Conservation (phyloP, 768 basidiomycete species). For the Xerocomellus intermedius region DNA sequence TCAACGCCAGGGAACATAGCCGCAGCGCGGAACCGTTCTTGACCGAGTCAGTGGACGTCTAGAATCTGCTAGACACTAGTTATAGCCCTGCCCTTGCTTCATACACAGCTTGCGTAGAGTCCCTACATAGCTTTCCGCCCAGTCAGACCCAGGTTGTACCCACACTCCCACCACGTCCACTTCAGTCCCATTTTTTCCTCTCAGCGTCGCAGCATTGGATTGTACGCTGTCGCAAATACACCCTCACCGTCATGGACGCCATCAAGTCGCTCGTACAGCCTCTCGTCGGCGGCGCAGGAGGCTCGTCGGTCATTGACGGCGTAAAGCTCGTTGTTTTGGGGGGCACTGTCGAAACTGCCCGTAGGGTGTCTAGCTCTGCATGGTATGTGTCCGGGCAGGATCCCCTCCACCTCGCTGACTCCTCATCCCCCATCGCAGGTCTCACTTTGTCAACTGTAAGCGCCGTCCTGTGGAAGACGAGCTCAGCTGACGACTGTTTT, state of each 20-base stretch:
- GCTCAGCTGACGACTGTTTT: conserved; percentile 4
- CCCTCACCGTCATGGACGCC: conserved; percentile 58
- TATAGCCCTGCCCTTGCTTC: background rate
- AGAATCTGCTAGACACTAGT: background rate
- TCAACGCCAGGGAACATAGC: conserved; percentile 1
- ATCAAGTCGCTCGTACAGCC: conserved; percentile 80
- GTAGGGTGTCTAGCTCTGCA: conserved; percentile 77
- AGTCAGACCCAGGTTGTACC: conserved; percentile 7
- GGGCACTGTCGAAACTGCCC: conserved; percentile 83
- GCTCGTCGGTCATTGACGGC: conserved; percentile 81
- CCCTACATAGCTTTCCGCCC: conserved; percentile 10
- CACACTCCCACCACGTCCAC: conserved; percentile 26
- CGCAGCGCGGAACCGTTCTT: conserved; percentile 5
- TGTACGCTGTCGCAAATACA: conserved; percentile 25
- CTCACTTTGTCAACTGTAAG: conserved; percentile 86
- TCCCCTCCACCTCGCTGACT: conserved; percentile 9
- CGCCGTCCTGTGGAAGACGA: conserved; percentile 10
- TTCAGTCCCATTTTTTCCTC: conserved; percentile 13
- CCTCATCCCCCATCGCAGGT: conserved; percentile 42
- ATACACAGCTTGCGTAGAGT: conserved; percentile 27
- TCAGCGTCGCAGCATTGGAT: conserved; percentile 40
- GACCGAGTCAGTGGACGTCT: conserved; percentile 3
- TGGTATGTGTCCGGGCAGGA: conserved; percentile 50
- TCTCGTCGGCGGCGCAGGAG: conserved; percentile 70
- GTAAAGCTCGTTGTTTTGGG: conserved; percentile 89